A percentile compares a stretch with the other conserved stretches of the same genome.
Evolutionary conservation across 176 grass and related monocot species (phyloP).

Genomic region (Cenchrus purpureus): DNA sequence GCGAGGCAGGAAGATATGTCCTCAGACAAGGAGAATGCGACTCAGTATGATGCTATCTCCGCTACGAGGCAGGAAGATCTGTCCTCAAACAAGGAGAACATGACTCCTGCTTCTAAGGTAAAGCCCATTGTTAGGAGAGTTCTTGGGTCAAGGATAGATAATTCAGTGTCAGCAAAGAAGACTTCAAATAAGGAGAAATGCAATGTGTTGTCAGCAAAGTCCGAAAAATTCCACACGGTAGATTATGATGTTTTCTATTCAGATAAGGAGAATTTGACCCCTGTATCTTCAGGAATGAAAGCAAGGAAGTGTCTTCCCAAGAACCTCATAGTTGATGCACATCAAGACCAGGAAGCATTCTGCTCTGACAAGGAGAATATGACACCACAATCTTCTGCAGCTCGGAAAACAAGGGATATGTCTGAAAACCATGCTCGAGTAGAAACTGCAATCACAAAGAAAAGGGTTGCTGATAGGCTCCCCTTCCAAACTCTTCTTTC

Average conservation of each 20-base stretch:
- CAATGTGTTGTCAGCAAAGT: slow-evolving; percentile 40
- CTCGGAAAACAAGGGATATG: slow-evolving; percentile 47
- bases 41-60: slow-evolving; percentile 35
- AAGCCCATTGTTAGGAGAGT: slow-evolving; percentile 46
- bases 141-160: slow-evolving; percentile 58
- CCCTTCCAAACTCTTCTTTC: slow-evolving; percentile 66
- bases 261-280: slow-evolving; percentile 88
- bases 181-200: slow-evolving; percentile 35
- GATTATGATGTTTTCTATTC: slow-evolving; percentile 63
- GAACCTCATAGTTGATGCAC: slow-evolving; percentile 22
- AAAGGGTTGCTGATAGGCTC: slow-evolving; percentile 55
- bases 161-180: slow-evolving; percentile 21
- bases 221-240: slow-evolving; percentile 38
- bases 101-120: slow-evolving; percentile 47
- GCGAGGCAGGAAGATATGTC: slow-evolving; percentile 42
- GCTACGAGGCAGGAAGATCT: slow-evolving; percentile 41
- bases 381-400: slow-evolving; percentile 55
- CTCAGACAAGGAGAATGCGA: slow-evolving; percentile 62
- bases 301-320: slow-evolving; percentile 45
- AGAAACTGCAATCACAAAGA: slow-evolving; percentile 63
- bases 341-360: slow-evolving; percentile 57
- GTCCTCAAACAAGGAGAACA: slow-evolving; percentile 60
- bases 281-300: slow-evolving; percentile 57
- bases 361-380: slow-evolving; percentile 82
- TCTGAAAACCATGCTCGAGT: slow-evolving; percentile 41